Evolutionary conservation across 1,139 yeast genomes (phyloP), one percentile per base, ranked within the genome.

Genomic region (Taiozyma onychis): DNA sequence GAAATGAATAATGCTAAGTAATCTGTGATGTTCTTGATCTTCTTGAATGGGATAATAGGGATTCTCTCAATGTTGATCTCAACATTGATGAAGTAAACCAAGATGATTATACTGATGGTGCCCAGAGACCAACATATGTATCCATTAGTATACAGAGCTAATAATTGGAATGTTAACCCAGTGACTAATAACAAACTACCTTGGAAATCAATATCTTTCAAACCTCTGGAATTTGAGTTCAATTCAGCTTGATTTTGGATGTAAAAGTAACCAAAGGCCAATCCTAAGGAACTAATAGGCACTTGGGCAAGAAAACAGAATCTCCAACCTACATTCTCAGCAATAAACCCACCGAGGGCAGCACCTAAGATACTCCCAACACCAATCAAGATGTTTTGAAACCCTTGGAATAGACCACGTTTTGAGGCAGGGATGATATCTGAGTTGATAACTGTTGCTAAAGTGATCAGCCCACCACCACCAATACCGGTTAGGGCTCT

Each of bases 301-400:
- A 77, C 77, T 62, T 80, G 85, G 39, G 72, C 61, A 53, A 71
- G 66, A 56, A 80, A 80, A 16, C 80, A 81, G 61, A 72, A 77
- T 59, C 86, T 77, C 96, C 96, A 88, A 26, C 95, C 95, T 53
- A 79, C 74, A 21, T 61, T 57, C 50, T 83, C 85, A 21, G 91
- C 78, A 28, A 88, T 68, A 42, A 78, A 59, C 4, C 96, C 96
- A 37, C 96, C 85, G 43, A 78, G 60, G 1, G 81, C 70, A 11
- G 88, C 88, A 30, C 88, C 88, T 7, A 78, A 67, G 2, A 84
- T 81, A 13, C 84, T 77, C 5, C 90, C 90, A 39, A 78, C 56
- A 2, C 86, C 88, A 57, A 71, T 80, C 44, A 77, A 75, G 28
- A 82, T 70, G 59, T 81, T 83, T 43, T 82, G 85, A 43, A 78